Evolutionary conservation across 2,329 filamentous ascomycete genomes (phyloP).

Genomic region (Aspergillus jensenii): DNA sequence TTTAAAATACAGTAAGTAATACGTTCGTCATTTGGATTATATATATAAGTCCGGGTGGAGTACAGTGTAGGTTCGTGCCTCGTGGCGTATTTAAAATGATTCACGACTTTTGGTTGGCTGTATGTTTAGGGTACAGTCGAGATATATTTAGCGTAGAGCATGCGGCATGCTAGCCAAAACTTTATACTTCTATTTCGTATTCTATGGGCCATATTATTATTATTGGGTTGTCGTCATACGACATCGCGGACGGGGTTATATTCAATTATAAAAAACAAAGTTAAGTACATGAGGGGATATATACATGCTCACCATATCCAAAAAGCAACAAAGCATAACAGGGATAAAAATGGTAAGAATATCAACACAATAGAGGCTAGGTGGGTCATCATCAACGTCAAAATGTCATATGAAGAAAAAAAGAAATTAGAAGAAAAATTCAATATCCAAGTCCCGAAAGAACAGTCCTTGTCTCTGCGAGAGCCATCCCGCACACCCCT

Average conservation of each 20-base stretch:
- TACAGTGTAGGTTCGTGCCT: not conserved
- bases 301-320: slow-evolving; percentile 3
- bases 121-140: too few species aligned
- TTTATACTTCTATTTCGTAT: too few species aligned
- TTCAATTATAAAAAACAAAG: slow-evolving; percentile 3
- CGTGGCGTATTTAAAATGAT: not conserved
- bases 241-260: not conserved
- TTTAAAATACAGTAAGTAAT: not conserved
- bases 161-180: too few species aligned
- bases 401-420: not conserved
- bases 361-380: not conserved
- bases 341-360: not conserved
- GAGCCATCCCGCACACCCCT: slow-evolving; percentile 43
- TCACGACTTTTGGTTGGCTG: too few species aligned
- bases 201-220: too few species aligned
- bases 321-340: not conserved
- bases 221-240: too few species aligned
- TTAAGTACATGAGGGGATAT: slow-evolving; percentile 8
- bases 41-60: too few species aligned
- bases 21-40: too few species aligned
- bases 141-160: too few species aligned
- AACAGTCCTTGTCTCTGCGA: slow-evolving; percentile 19
- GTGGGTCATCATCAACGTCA: not conserved
- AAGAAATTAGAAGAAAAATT: not conserved
- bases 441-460: slow-evolving; percentile 22